phyloP scores from a whole-genome alignment of 306 rosid species.

The Malus fusca region DNA sequence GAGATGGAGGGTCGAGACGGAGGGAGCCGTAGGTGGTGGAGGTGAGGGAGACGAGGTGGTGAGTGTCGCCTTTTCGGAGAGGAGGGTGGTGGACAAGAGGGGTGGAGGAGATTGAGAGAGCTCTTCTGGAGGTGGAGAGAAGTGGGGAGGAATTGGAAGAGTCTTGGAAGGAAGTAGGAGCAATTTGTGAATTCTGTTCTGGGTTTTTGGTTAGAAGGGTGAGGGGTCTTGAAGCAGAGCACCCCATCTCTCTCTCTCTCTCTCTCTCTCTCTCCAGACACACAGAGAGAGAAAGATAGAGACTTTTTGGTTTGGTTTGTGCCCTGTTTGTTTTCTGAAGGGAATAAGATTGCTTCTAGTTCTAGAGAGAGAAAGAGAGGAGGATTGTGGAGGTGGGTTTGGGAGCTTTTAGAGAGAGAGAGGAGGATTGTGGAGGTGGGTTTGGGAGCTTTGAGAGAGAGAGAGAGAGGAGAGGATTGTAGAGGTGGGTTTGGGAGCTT shows the following conservation, averaged over 20 bases:
- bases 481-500: slow-evolving; percentile 1
- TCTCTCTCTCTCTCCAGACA: neutral
- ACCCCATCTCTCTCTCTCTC: slow-evolving; percentile 47
- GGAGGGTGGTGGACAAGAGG: slow-evolving; percentile 78
- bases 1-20: slow-evolving; percentile 33
- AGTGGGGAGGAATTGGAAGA: slow-evolving; percentile 23
- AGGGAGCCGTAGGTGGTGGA: slow-evolving; percentile 86
- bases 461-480: neutral
- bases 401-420: slow-evolving; percentile 18
- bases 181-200: neutral
- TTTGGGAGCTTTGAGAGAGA: neutral
- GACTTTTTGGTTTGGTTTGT: slow-evolving; percentile 4
- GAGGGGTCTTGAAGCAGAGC: slow-evolving; percentile 67
- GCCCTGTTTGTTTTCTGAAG: neutral
- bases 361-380: neutral
- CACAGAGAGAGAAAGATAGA: neutral
- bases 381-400: neutral
- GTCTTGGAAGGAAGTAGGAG: slow-evolving; percentile 4
- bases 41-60: slow-evolving; percentile 81
- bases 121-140: slow-evolving; percentile 24
- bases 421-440: neutral
- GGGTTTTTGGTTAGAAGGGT: slow-evolving; percentile 34
- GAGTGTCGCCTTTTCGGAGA: slow-evolving; percentile 65
- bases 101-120: slow-evolving; percentile 51
- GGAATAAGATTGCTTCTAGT: slow-evolving; percentile 3